phyloP scores from a whole-genome alignment of 2,329 filamentous ascomycete species.

The Plenodomus biglobosus region DNA sequence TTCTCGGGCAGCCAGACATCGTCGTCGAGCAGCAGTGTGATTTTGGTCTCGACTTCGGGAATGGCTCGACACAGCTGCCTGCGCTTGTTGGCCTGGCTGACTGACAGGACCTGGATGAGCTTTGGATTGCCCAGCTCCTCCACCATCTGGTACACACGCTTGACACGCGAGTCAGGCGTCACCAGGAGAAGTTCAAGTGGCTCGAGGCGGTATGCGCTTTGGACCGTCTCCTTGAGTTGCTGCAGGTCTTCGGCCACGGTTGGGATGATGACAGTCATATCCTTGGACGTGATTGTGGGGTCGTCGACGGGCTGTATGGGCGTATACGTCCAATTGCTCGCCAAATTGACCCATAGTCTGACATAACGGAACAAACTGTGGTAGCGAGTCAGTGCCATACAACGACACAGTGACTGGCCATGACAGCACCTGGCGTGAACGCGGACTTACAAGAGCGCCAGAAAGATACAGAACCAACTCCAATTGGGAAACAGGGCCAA shows the following conservation, averaged over 20 bases:
- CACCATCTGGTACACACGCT: conserved; percentile 65
- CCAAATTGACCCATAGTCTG: conserved; percentile 79
- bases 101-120: conserved; percentile 72
- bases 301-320: conserved; percentile 80
- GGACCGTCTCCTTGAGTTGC: conserved; percentile 77
- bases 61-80: conserved; percentile 91
- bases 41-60: conserved; percentile 76
- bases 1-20: conserved; percentile 91
- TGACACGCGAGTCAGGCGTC: conserved; percentile 78
- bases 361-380: conserved; percentile 82
- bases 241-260: conserved; percentile 87
- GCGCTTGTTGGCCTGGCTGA: conserved; percentile 89
- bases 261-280: conserved; percentile 93
- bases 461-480: conserved; percentile 45
- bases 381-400: conserved; percentile 25
- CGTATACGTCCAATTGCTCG: conserved; percentile 76
- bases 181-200: conserved; percentile 78
- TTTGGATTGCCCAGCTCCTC: conserved; percentile 49
- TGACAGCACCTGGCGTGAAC: background rate
- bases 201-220: conserved; percentile 71
- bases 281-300: conserved; percentile 74
- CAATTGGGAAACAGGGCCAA: conserved; percentile 42
- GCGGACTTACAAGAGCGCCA: conserved; percentile 40
- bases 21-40: conserved; percentile 93
- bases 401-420: conserved; percentile 3